Evolutionary conservation across 768 basidiomycete species (phyloP).

Genomic region (Boletus subparvulus): DNA sequence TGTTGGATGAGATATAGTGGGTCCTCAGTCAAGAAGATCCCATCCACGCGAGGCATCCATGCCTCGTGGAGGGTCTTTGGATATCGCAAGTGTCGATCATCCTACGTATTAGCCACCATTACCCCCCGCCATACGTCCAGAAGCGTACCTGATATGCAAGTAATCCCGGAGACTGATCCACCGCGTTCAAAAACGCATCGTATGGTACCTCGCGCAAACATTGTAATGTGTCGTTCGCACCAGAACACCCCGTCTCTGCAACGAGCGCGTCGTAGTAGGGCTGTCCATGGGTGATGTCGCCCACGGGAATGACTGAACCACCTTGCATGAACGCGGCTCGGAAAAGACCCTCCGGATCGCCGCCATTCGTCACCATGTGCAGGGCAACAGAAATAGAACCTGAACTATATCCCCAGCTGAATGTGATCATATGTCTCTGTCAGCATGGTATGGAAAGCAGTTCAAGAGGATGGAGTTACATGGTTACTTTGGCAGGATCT

Average conservation of each 20-base stretch:
- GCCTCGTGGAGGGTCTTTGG: constrained; percentile 27
- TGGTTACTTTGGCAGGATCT: constrained; percentile 30
- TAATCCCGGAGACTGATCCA: constrained; percentile 32
- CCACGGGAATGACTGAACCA: constrained; percentile 32
- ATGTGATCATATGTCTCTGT: background rate
- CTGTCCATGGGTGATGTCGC: constrained; percentile 25
- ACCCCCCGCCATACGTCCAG: no score
- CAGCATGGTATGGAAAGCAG: background rate
- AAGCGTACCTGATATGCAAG: constrained; percentile 34
- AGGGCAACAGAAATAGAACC: constrained; percentile 36
- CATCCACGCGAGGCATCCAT: constrained; percentile 42
- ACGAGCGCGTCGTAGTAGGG: constrained; percentile 31
- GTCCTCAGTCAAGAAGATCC: constrained; percentile 35
- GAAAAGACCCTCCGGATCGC: constrained; percentile 15
- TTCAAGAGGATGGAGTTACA: background rate
- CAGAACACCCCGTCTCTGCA: constrained; percentile 26
- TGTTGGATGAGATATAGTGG: constrained; percentile 33
- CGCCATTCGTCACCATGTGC: constrained; percentile 29
- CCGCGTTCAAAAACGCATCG: constrained; percentile 29
- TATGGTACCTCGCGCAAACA: constrained; percentile 36
- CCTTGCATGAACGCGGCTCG: constrained; percentile 39
- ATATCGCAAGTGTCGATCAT: background rate
- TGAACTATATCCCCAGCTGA: constrained; percentile 36
- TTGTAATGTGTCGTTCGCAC: constrained; percentile 24
- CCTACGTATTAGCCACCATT: background rate